Evolutionary conservation across 441 rosid species (phyloP).

Genomic region (Pelargonium citronellum): DNA sequence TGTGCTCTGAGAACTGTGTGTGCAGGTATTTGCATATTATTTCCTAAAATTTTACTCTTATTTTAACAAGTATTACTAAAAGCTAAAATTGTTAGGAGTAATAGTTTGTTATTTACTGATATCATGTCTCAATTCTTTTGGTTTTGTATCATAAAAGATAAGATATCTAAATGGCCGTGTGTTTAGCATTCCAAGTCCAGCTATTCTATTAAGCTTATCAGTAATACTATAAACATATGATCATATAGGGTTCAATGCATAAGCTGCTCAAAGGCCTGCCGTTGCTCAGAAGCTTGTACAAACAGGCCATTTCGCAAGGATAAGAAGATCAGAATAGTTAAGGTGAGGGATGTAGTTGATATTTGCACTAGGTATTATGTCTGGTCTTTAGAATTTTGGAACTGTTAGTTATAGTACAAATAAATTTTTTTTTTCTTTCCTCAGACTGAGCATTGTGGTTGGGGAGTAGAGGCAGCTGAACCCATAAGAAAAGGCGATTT

Average conservation of each 20-base stretch:
- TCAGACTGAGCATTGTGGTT: slow-evolving; percentile 87
- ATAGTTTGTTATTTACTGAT: neutral
- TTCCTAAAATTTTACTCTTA: slow-evolving; percentile 15
- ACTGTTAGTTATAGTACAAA: neutral
- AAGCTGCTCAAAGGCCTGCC: slow-evolving; percentile 88
- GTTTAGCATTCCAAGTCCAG: neutral
- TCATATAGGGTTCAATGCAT: slow-evolving; percentile 65
- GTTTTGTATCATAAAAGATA: too few species aligned
- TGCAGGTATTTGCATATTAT: slow-evolving; percentile 54
- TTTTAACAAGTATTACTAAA: neutral
- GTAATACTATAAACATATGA: neutral
- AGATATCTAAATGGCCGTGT: neutral
- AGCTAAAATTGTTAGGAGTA: neutral
- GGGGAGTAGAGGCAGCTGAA: slow-evolving; percentile 95
- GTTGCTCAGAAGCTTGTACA: slow-evolving; percentile 71
- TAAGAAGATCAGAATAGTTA: slow-evolving; percentile 70
- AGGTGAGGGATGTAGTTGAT: slow-evolving; percentile 37
- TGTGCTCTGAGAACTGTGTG: slow-evolving; percentile 71
- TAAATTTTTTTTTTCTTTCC: slow-evolving; percentile 22
- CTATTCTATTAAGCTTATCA: neutral
- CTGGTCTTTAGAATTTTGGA: neutral
- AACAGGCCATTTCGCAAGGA: slow-evolving; percentile 94
- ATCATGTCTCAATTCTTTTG: too few species aligned
- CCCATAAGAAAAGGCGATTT: slow-evolving; percentile 67
- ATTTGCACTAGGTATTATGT: neutral